phyloP scores from a whole-genome alignment of 2,329 filamentous ascomycete genomes.

The Fusarium sp. region DNA sequence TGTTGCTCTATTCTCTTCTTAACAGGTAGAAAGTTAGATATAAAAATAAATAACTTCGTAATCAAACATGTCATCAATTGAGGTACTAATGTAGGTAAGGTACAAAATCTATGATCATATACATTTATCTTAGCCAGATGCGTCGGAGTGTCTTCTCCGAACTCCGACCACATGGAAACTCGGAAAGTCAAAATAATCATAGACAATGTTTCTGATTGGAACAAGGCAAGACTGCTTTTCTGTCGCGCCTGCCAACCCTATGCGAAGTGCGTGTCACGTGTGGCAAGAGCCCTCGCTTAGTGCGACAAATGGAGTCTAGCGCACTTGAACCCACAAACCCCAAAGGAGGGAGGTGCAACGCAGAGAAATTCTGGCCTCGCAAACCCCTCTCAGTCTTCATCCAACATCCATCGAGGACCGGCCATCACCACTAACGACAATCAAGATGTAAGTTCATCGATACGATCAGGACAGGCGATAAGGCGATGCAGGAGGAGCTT shows the following conservation, averaged over 20 bases:
- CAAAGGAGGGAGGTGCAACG: slow-evolving; percentile 53
- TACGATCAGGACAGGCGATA: slow-evolving; percentile 36
- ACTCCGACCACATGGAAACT: not conserved
- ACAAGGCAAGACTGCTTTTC: not conserved
- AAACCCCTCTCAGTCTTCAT: slow-evolving; percentile 58
- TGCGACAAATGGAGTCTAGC: slow-evolving; percentile 49
- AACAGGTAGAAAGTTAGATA: too few relatives aligned
- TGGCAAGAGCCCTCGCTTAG: slow-evolving; percentile 58
- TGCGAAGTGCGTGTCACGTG: slow-evolving; percentile 43
- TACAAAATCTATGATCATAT: not conserved
- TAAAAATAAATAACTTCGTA: too few relatives aligned
- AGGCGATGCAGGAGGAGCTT: slow-evolving; percentile 28
- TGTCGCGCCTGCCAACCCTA: slow-evolving; percentile 1
- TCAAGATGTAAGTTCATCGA: slow-evolving; percentile 60
- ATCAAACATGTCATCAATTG: too few relatives aligned
- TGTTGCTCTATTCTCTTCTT: not conserved
- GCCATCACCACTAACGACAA: slow-evolving; percentile 59
- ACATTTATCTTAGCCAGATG: not conserved
- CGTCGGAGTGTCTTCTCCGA: not conserved
- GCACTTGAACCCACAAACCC: slow-evolving; percentile 61
- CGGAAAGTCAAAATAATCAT: not conserved
- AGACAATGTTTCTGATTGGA: not conserved
- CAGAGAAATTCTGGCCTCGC: slow-evolving; percentile 57
- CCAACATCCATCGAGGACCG: slow-evolving; percentile 57
- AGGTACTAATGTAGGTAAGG: too few relatives aligned